Conservation (phyloP, 2,329 filamentous ascomycete species). For the Aspergillus flavus region DNA sequence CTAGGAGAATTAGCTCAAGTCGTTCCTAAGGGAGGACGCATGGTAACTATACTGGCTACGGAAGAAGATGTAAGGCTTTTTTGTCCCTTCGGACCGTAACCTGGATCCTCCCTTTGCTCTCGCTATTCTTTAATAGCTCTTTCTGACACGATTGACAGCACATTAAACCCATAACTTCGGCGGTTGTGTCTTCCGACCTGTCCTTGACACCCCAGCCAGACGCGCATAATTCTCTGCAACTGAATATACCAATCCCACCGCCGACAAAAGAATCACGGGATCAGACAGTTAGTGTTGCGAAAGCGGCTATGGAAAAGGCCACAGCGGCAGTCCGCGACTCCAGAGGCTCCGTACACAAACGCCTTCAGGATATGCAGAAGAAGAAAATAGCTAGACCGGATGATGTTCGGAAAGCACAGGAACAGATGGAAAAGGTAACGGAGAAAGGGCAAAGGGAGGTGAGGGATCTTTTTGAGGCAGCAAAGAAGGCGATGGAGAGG, state of each 20-base stretch:
- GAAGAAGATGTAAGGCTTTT: constrained; percentile 61
- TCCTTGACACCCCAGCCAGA: constrained; percentile 48
- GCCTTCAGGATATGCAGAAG: constrained; percentile 47
- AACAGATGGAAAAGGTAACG: constrained; percentile 51
- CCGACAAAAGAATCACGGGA: constrained; percentile 51
- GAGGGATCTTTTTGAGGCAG: constrained; percentile 48
- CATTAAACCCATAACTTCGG: constrained; percentile 47
- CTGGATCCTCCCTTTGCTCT: neutral
- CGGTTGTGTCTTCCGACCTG: constrained; percentile 45
- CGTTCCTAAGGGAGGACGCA: constrained; percentile 63
- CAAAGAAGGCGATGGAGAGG: constrained; percentile 42
- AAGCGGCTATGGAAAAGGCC: constrained; percentile 48
- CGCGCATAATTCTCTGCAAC: constrained; percentile 46
- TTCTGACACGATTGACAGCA: constrained; percentile 34
- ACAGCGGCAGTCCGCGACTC: constrained; percentile 43
- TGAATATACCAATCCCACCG: constrained; percentile 50
- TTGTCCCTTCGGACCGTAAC: neutral
- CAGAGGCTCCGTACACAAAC: constrained; percentile 48
- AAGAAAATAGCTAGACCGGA: constrained; percentile 48
- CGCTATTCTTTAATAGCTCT: neutral
- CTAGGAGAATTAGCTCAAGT: constrained; percentile 69
- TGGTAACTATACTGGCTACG: constrained; percentile 63
- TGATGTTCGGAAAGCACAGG: constrained; percentile 49
- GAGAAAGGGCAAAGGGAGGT: constrained; percentile 51
- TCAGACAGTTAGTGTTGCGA: constrained; percentile 43